Evolutionary conservation across 2,329 filamentous ascomycete genomes (phyloP).

Genomic region (Nannizziopsis arthrosporioides): DNA sequence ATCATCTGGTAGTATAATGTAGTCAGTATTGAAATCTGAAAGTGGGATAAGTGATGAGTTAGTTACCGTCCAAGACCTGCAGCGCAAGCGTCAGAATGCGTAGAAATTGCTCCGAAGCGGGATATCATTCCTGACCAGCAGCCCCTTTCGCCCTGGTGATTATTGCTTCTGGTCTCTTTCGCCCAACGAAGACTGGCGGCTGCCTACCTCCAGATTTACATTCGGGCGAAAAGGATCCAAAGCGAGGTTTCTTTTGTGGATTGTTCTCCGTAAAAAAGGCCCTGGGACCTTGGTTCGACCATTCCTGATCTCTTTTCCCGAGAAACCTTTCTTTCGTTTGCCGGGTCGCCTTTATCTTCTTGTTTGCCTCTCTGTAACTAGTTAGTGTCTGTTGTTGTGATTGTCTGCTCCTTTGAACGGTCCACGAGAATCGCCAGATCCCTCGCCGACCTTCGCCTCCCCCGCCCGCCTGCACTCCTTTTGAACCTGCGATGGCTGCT

Average conservation of each 20-base stretch:
- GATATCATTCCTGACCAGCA: too few species aligned
- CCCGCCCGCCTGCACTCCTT: not conserved
- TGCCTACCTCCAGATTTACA: not conserved
- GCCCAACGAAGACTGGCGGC: not conserved
- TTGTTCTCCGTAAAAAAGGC: not conserved
- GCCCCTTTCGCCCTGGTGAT: too few species aligned
- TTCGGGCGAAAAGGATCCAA: constrained; percentile 3
- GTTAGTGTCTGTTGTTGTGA: too few species aligned
- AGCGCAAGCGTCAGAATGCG: too few species aligned
- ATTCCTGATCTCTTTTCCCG: not conserved
- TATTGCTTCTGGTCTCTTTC: too few species aligned
- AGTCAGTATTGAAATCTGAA: too few species aligned
- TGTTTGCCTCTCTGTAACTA: not conserved
- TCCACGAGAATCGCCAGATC: not conserved
- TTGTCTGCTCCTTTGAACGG: too few species aligned
- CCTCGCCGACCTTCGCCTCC: not conserved
- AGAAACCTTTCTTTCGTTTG: not conserved
- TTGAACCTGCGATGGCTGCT: not conserved
- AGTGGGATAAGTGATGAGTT: too few species aligned
- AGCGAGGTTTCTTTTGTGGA: not conserved
- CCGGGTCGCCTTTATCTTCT: not conserved
- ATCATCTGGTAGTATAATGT: too few species aligned
- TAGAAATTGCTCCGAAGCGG: too few species aligned
- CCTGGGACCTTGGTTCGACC: too few species aligned
- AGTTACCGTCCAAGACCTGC: too few species aligned